These are phyloP conservation scores for Cardamine occulta DNA, from an alignment of 345 rosid species.

Conservation along the genomic window DNA sequence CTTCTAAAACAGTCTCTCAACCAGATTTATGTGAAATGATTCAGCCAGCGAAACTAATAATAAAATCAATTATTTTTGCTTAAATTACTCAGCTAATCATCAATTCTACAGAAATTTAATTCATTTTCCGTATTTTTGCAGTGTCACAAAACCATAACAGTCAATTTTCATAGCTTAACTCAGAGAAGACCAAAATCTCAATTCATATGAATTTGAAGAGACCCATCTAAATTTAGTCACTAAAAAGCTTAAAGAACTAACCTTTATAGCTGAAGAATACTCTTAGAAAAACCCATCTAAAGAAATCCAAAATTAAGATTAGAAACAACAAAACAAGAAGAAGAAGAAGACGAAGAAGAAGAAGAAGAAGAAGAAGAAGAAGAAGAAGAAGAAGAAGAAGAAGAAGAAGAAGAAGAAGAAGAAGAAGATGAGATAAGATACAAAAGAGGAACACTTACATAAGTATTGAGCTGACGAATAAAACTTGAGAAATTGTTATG, in stretches of 20 bases:
- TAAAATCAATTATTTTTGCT: background rate
- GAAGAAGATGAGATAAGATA: background rate
- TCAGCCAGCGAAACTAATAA: background rate
- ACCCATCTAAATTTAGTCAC: background rate
- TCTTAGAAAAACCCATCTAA: slow-evolving; percentile 42
- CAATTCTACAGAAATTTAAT: background rate
- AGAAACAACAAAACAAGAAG: background rate
- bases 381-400: too few relatives aligned
- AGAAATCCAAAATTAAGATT: slow-evolving; percentile 26
- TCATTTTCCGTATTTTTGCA: background rate
- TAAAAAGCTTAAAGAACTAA: slow-evolving; percentile 33
- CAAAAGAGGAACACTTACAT: slow-evolving; percentile 55
- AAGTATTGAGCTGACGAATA: slow-evolving; percentile 79
- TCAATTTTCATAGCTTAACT: background rate
- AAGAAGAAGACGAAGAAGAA: too few relatives aligned
- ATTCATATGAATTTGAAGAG: background rate
- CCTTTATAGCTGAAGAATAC: slow-evolving; percentile 35
- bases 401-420: too few relatives aligned
- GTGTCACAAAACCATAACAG: background rate
- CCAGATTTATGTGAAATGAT: background rate
- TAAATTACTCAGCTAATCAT: background rate
- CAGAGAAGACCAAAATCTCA: background rate
- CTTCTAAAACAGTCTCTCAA: background rate
- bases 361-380: too few relatives aligned
- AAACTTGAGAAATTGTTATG: slow-evolving; percentile 78